Evolutionary conservation across 2,329 filamentous ascomycete species (phyloP), one percentile per base, ranked within the genome.

Genomic region (Colletotrichum sp.): DNA sequence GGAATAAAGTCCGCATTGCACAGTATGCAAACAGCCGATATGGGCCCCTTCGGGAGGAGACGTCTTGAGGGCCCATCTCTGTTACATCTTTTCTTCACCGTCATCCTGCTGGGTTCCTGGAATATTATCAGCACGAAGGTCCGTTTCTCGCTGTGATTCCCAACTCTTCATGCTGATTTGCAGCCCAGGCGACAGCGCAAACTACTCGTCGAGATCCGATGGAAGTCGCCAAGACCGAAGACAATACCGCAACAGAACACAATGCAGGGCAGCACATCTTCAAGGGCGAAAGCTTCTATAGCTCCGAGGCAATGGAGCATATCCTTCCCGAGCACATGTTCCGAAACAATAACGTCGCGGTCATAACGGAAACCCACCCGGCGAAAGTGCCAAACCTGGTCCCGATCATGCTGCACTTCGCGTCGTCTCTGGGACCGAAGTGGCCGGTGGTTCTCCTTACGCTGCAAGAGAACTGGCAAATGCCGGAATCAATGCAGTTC

Each of bases 381-480:
- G 44, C 28, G 8, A 26, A 26, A 2, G 44, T 68, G 15, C 83
- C 13, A 70, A 80, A 82, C 30, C 79, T 86, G 15, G 77, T 86
- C 34, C 84, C 85, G 10, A 77, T 86, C n/a, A 81, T 87, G 52
- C 78, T 87, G 16, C 85, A 86, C 71, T 87, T 85, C 77, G 78
- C 81, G 52, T 80, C 80, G 57, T 83, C 86, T 13, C 84, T 88
- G 6, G 87, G 87, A 1, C 85, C 86, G 12, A 77, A 78, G 12
- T 88, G 87, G 87, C 86, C 86, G 6, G 83, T 89, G 52, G 81
- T 88, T 26, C 83, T 88, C 57, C 87, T 85, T 77, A 88, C 87
- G 0, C 81, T 83, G 3, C 78, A 81, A n/a, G 79, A 80, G 69
- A 81, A 76, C 9, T 80, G 79, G 69, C 49, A 78, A 4, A 65